Percentiles rank a stretch among this genome's conserved stretches.
Conservation (phyloP, 2,329 filamentous ascomycete species). For the Fusarium sp. region DNA sequence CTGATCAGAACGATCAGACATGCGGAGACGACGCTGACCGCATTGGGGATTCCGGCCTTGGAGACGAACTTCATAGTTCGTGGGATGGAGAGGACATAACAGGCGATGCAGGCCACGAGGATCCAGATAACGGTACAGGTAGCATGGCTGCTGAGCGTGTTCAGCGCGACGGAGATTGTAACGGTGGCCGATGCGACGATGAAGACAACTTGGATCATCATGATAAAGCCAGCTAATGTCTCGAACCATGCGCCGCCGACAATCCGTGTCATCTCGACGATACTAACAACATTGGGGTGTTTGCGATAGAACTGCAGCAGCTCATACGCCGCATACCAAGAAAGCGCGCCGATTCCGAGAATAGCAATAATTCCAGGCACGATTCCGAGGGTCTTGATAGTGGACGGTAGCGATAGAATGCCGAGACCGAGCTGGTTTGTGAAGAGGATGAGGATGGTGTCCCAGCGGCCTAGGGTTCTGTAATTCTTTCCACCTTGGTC, state of each 20-base stretch:
- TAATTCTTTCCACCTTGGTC: constrained; percentile 48
- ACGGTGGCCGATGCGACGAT: constrained; percentile 41
- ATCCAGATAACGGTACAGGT: constrained; percentile 44
- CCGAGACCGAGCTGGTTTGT: constrained; percentile 51
- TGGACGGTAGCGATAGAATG: constrained; percentile 76
- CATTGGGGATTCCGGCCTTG: constrained; percentile 42
- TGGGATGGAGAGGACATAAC: constrained; percentile 37
- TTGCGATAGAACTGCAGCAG: constrained; percentile 75
- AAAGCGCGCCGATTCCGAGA: constrained; percentile 71
- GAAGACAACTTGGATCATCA: constrained; percentile 45
- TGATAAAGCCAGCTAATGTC: constrained; percentile 36
- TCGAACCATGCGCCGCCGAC: constrained; percentile 52
- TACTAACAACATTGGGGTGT: constrained; percentile 76
- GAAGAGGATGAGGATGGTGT: constrained; percentile 46
- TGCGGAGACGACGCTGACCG: constrained; percentile 38
- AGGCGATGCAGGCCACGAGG: constrained; percentile 32
- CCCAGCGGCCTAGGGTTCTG: constrained; percentile 46
- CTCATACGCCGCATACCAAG: constrained; percentile 67
- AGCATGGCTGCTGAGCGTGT: constrained; percentile 41
- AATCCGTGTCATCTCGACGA: constrained; percentile 75
- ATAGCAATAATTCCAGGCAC: constrained; percentile 77
- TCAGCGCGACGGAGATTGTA: constrained; percentile 39
- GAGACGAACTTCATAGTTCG: constrained; percentile 47
- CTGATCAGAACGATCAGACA: constrained; percentile 43
- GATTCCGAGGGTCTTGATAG: constrained; percentile 74